Conservation (phyloP, 2,329 filamentous ascomycete genomes). For the Chalaropsis thielavioides region DNA sequence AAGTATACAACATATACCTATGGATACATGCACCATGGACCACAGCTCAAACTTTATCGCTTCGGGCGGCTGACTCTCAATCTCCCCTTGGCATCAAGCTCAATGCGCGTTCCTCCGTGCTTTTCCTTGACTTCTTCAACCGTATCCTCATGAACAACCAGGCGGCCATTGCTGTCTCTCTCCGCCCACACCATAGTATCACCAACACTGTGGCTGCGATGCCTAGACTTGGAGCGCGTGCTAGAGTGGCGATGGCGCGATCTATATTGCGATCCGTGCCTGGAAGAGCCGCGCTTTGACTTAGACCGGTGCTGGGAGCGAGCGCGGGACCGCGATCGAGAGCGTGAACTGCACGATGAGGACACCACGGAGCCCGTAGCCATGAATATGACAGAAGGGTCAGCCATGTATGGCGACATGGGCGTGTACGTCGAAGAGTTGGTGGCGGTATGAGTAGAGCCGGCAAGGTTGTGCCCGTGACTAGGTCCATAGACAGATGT, state of each 20-base stretch:
- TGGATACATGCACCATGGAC: background rate
- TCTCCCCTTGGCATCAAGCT: constrained; percentile 93
- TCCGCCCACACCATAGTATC: constrained; percentile 2
- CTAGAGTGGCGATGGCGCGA: constrained; percentile 5
- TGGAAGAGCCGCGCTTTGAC: constrained; percentile 4
- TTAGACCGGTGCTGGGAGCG: constrained; percentile 2
- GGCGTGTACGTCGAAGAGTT: background rate
- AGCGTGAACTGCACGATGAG: background rate
- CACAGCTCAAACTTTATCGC: constrained; percentile 17
- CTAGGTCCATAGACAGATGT: background rate
- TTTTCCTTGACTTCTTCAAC: constrained; percentile 41
- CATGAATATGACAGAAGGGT: background rate
- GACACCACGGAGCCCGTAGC: background rate
- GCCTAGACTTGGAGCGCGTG: background rate
- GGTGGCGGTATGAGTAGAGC: background rate
- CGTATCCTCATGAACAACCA: constrained; percentile 49
- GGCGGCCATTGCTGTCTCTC: constrained; percentile 35
- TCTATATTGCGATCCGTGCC: constrained; percentile 10
- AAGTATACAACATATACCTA: too few relatives aligned
- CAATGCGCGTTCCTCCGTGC: constrained; percentile 50
- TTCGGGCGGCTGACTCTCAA: constrained; percentile 71
- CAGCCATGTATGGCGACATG: background rate
- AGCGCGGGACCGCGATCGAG: constrained; percentile 9
- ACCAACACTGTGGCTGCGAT: background rate
- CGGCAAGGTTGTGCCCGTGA: background rate